Evolutionary conservation across 352 stramenopile species (phyloP).

Genomic region (Phytophthora quininea): DNA sequence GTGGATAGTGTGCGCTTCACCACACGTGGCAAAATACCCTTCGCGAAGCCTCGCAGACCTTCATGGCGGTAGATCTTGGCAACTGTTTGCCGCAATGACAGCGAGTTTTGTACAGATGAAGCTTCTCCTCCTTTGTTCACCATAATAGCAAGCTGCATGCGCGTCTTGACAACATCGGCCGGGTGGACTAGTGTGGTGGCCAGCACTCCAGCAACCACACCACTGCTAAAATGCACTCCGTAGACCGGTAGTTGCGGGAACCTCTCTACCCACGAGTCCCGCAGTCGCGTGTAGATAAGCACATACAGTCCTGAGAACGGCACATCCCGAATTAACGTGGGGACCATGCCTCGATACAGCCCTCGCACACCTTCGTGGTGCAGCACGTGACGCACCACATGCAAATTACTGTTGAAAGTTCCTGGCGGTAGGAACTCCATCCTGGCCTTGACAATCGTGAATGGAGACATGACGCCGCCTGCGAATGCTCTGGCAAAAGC

Average conservation of each 20-base stretch:
- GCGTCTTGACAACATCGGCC: constrained; percentile 88
- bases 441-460: constrained; percentile 88
- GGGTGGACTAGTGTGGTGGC: constrained; percentile 87
- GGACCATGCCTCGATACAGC: constrained; percentile 86
- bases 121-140: constrained; percentile 35
- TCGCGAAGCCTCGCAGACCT: constrained; percentile 92
- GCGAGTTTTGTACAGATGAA: constrained; percentile 53
- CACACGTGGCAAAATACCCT: constrained; percentile 93
- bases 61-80: constrained; percentile 92
- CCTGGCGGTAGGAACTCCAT: constrained; percentile 84
- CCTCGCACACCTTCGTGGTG: constrained; percentile 70
- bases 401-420: constrained; percentile 63
- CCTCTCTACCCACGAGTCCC: constrained; percentile 47
- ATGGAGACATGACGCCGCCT: constrained; percentile 76
- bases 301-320: constrained; percentile 91
- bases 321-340: constrained; percentile 86
- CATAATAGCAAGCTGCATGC: constrained; percentile 86
- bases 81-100: constrained; percentile 71
- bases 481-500: constrained; percentile 88
- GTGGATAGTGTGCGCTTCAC: constrained; percentile 97
- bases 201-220: constrained; percentile 73
- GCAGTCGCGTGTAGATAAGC: constrained; percentile 81
- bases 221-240: constrained; percentile 79
- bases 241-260: constrained; percentile 58
- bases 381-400: constrained; percentile 72